These are phyloP conservation scores for Sporobolomyces pararoseus DNA, from an alignment of 768 basidiomycete species.

Conservation along the genomic window DNA sequence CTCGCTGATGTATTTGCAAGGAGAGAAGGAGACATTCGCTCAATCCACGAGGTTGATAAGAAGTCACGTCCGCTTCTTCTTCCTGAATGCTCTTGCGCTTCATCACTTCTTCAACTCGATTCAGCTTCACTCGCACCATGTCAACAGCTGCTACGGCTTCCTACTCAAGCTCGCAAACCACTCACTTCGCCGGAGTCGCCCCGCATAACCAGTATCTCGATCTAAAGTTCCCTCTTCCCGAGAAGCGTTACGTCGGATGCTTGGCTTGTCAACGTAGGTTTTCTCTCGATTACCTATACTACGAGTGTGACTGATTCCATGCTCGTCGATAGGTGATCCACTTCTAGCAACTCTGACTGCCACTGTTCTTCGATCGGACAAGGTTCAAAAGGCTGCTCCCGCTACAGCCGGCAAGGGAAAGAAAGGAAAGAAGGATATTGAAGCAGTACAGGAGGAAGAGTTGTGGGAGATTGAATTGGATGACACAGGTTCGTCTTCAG, in stretches of 20 bases:
- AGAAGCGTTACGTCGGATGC: conserved; percentile 59
- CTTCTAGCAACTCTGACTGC: conserved; percentile 62
- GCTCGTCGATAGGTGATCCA: conserved; percentile 58
- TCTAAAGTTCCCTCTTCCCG: conserved; percentile 31
- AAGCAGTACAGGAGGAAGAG: conserved; percentile 48
- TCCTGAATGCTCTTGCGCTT: too few species aligned
- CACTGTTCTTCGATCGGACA: conserved; percentile 56
- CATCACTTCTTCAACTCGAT: too few species aligned
- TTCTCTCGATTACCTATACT: conserved; percentile 46
- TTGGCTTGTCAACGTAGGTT: conserved; percentile 73
- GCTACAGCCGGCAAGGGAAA: conserved; percentile 53
- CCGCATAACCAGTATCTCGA: conserved; percentile 15
- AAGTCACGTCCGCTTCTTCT: too few species aligned
- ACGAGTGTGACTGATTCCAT: neutral
- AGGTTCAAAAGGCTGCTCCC: conserved; percentile 54
- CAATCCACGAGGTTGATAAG: too few species aligned
- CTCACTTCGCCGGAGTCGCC: neutral
- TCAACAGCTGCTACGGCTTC: neutral
- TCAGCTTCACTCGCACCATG: conserved; percentile 3
- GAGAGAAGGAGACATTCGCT: too few species aligned
- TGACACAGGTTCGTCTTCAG: conserved; percentile 59
- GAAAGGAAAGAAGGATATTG: conserved; percentile 44
- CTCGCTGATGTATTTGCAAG: too few species aligned
- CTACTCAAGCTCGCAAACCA: neutral
- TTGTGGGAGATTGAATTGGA: conserved; percentile 66